Evolutionary conservation across 169 alveolate species (phyloP).

Genomic region (Ichthyophthirius multifiliis): DNA sequence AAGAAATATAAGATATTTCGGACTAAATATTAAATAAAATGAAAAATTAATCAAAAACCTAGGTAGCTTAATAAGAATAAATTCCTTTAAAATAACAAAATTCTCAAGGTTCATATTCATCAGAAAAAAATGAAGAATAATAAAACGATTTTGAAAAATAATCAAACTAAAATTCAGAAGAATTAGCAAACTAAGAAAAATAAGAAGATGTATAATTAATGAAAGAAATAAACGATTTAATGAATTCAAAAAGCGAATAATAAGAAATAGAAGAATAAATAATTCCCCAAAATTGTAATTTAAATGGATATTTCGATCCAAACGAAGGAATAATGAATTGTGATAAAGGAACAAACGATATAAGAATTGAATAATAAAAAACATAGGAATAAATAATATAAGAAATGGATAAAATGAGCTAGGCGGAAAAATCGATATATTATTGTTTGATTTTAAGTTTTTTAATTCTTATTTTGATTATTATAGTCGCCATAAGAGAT

Average conservation of each 20-base stretch:
- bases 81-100: neutral
- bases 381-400: neutral
- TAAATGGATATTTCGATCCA: neutral
- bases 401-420: neutral
- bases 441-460: neutral
- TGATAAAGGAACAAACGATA: neutral
- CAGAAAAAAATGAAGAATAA: neutral
- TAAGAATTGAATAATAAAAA: neutral
- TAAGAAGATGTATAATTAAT: neutral
- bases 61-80: neutral
- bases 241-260: neutral
- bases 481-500: neutral
- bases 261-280: neutral
- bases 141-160: neutral
- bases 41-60: neutral
- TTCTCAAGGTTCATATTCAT: neutral
- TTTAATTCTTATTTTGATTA: neutral
- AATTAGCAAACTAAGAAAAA: neutral
- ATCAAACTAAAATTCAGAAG: neutral
- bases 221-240: neutral
- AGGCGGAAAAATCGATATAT: neutral
- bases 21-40: neutral
- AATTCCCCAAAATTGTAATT: neutral
- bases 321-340: constrained; percentile 4
- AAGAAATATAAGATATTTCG: neutral